Evolutionary conservation across 768 basidiomycete genomes (phyloP).

Genomic region (Lactifluus echinatus): DNA sequence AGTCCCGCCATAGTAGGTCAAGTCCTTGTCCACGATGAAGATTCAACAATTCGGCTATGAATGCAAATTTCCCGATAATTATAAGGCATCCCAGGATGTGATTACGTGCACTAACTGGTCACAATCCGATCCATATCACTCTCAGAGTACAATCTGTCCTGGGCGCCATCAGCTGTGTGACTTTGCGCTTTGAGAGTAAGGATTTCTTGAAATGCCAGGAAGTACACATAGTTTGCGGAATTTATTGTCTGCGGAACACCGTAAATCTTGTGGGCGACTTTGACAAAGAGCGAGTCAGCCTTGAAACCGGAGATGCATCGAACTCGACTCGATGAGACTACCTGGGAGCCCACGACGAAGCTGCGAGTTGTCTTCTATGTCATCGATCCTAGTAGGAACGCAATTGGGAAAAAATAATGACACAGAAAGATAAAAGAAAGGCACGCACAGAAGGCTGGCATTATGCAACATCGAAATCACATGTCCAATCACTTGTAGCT

Average conservation of each 20-base stretch:
- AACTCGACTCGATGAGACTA: constrained; percentile 23
- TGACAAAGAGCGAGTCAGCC: background rate
- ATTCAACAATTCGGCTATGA: constrained; percentile 24
- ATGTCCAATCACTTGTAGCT: constrained; percentile 62
- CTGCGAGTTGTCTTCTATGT: constrained; percentile 89
- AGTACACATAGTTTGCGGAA: constrained; percentile 94
- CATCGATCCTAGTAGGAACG: constrained; percentile 59
- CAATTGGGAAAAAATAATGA: background rate
- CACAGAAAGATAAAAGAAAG: background rate
- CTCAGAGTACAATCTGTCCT: constrained; percentile 25
- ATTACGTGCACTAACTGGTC: constrained; percentile 45
- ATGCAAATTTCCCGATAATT: background rate
- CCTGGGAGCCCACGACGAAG: constrained; percentile 81
- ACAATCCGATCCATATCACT: constrained; percentile 60
- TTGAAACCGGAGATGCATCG: background rate
- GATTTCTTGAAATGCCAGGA: constrained; percentile 84
- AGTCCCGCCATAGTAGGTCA: constrained; percentile 92
- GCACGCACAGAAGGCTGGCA: constrained; percentile 78
- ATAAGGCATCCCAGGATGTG: background rate
- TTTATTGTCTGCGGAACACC: constrained; percentile 97
- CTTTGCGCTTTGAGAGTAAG: constrained; percentile 40
- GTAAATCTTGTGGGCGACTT: constrained; percentile 92
- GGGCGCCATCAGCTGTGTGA: background rate
- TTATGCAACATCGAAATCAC: constrained; percentile 93
- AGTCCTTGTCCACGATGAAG: constrained; percentile 93